Percentiles rank a stretch among this genome's conserved stretches.
phyloP scores from a whole-genome alignment of 495 filamentous ascomycete genomes.

The Hypoxylon lienhwacheense region DNA sequence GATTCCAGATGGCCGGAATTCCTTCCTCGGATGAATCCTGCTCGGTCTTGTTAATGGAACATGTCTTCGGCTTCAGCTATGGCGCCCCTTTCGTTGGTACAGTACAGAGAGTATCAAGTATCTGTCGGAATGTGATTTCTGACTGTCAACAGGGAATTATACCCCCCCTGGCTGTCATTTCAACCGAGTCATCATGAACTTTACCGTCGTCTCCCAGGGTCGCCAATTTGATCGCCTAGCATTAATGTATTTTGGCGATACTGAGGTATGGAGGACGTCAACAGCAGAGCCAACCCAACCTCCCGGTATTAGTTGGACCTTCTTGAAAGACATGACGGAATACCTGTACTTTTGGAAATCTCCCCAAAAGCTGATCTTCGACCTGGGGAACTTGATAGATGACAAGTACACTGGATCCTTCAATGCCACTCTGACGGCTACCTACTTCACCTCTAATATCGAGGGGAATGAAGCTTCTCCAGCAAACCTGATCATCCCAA shows the following conservation, averaged over 20 bases:
- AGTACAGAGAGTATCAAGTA: slow-evolving; percentile 17
- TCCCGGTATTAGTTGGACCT: slow-evolving; percentile 70
- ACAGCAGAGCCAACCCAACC: slow-evolving; percentile 76
- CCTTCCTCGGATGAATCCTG: slow-evolving; percentile 46
- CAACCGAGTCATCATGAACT: slow-evolving; percentile 80
- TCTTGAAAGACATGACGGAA: slow-evolving; percentile 80
- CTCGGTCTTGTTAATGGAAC: slow-evolving; percentile 64
- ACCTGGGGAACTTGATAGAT: slow-evolving; percentile 76
- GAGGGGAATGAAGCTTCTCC: slow-evolving; percentile 47
- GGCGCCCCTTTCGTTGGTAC: slow-evolving; percentile 76
- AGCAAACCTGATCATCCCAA: slow-evolving; percentile 71
- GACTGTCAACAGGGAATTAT: slow-evolving; percentile 59
- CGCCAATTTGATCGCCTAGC: slow-evolving; percentile 80
- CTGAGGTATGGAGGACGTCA: slow-evolving; percentile 81
- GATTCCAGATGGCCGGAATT: slow-evolving; percentile 8
- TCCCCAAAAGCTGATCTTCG: slow-evolving; percentile 76
- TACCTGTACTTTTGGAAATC: slow-evolving; percentile 70
- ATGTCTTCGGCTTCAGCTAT: slow-evolving; percentile 77
- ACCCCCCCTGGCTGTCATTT: slow-evolving; percentile 73
- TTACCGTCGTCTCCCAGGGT: slow-evolving; percentile 74
- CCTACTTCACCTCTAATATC: slow-evolving; percentile 61
- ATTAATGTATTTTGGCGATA: slow-evolving; percentile 77
- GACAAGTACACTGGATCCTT: slow-evolving; percentile 76
- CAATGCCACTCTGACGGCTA: slow-evolving; percentile 76
- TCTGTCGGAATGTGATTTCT: not conserved